These are phyloP conservation scores for Apostasia ramifera DNA, from an alignment of 106 monocot genomes.

Conservation along the genomic window DNA sequence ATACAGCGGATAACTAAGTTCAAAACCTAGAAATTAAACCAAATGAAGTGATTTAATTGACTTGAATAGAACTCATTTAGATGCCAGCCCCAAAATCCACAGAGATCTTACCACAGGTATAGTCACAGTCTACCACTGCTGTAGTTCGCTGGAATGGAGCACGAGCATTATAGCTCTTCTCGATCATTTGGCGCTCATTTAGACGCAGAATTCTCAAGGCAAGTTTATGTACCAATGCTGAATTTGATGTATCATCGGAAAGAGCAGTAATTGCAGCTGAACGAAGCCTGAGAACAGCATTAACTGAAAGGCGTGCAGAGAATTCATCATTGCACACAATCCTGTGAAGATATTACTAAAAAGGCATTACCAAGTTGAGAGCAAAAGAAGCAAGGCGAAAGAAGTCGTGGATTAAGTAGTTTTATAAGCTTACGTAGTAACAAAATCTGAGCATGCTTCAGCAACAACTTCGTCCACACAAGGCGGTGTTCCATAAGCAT, in stretches of 20 bases:
- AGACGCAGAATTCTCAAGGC: constrained; percentile 45
- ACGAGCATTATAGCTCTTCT: constrained; percentile 6
- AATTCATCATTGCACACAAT: constrained; percentile 94
- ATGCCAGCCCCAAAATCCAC: too few species aligned
- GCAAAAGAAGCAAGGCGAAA: background rate
- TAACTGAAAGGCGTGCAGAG: constrained; percentile 85
- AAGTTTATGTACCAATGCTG: constrained; percentile 63
- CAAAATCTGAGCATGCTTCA: constrained; percentile 90
- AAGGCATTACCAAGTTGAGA: background rate
- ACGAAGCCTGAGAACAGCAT: constrained; percentile 81
- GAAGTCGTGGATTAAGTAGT: background rate
- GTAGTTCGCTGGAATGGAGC: background rate
- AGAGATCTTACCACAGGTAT: too few species aligned
- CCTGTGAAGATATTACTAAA: constrained; percentile 33
- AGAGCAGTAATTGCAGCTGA: constrained; percentile 76
- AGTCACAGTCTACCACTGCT: too few species aligned
- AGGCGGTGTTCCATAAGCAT: constrained; percentile 84
- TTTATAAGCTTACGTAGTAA: constrained; percentile 50
- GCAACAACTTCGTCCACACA: constrained; percentile 76
- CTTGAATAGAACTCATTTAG: too few species aligned
- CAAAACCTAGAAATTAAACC: too few species aligned
- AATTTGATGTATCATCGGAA: constrained; percentile 72
- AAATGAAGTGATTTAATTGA: too few species aligned
- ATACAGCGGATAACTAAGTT: too few species aligned
- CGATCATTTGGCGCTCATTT: constrained; percentile 26